phyloP scores from a whole-genome alignment of 768 basidiomycete species.

The Tulasnella sp. region DNA sequence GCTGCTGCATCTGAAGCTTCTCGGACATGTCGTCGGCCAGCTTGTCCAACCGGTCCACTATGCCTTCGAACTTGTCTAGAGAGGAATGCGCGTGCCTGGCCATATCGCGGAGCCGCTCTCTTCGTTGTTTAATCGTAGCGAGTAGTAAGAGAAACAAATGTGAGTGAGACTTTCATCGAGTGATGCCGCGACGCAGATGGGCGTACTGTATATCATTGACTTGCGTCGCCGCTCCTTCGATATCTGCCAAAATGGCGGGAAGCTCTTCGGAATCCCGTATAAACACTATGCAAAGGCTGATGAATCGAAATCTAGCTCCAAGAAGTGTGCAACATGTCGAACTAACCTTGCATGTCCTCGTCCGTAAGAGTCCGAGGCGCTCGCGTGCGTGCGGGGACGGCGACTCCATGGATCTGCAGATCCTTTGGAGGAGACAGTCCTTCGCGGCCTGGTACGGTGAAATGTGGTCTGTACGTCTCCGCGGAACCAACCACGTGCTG shows the following conservation, averaged over 20 bases:
- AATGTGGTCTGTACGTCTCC: background rate
- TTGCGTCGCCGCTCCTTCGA: constrained; percentile 45
- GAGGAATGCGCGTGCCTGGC: constrained; percentile 36
- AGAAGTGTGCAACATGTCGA: background rate
- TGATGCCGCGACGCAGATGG: background rate
- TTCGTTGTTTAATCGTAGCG: constrained; percentile 21
- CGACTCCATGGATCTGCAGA: background rate
- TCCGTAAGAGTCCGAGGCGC: background rate
- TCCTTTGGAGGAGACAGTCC: constrained; percentile 29
- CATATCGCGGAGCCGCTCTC: constrained; percentile 38
- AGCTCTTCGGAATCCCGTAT: constrained; percentile 70
- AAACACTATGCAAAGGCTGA: constrained; percentile 50
- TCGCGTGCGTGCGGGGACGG: background rate
- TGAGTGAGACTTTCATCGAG: background rate
- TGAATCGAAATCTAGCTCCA: background rate
- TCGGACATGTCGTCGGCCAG: constrained; percentile 69
- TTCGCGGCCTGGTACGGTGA: constrained; percentile 43
- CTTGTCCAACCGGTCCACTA: constrained; percentile 58
- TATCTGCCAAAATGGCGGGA: constrained; percentile 57
- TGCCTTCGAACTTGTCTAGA: constrained; percentile 37
- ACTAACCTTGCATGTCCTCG: constrained; percentile 14
- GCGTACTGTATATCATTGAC: constrained; percentile 51
- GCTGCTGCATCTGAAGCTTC: constrained; percentile 59
- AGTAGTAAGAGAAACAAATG: background rate
- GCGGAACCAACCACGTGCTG: background rate